A percentile compares a stretch with the other conserved stretches of the same genome.
Evolutionary conservation across 2,329 filamentous ascomycete species (phyloP).

Genomic region (Aspergillus pseudoterreus): DNA sequence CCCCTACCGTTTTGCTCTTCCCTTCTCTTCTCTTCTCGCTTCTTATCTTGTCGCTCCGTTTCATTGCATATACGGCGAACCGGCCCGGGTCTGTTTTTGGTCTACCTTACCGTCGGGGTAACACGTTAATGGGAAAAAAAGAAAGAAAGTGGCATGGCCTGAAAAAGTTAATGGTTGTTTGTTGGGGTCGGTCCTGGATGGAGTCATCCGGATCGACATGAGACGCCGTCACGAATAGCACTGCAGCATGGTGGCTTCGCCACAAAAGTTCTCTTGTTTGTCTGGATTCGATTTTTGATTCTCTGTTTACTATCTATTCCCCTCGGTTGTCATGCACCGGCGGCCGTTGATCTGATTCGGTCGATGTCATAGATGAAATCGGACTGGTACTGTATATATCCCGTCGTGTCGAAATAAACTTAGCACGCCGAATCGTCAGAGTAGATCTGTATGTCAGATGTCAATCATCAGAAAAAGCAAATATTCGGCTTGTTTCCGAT

Average conservation of each 20-base stretch:
- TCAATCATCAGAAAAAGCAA: too few relatives aligned
- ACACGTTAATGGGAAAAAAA: background rate
- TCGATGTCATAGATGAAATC: background rate
- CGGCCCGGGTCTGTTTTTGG: slow-evolving; percentile 11
- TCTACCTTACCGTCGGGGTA: slow-evolving; percentile 9
- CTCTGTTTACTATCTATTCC: slow-evolving; percentile 8
- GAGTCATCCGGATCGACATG: background rate
- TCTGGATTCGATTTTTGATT: background rate
- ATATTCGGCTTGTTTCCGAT: too few relatives aligned
- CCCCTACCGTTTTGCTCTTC: background rate
- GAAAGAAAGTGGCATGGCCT: background rate
- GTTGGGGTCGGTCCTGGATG: too few relatives aligned
- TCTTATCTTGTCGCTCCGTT: slow-evolving; percentile 6
- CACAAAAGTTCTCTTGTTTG: slow-evolving; percentile 7
- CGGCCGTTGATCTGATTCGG: slow-evolving; percentile 10
- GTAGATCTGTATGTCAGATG: too few relatives aligned
- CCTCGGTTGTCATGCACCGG: slow-evolving; percentile 14
- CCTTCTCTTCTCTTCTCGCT: slow-evolving; percentile 2
- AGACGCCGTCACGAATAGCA: slow-evolving; percentile 16
- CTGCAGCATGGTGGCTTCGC: slow-evolving; percentile 2
- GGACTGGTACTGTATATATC: background rate
- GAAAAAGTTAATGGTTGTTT: background rate
- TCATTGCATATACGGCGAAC: slow-evolving; percentile 21
- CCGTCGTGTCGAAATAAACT: background rate
- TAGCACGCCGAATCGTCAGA: too few relatives aligned